Base-by-base conservation (phyloP, 331 rosid genomes). In the Quercus phellos region DNA sequence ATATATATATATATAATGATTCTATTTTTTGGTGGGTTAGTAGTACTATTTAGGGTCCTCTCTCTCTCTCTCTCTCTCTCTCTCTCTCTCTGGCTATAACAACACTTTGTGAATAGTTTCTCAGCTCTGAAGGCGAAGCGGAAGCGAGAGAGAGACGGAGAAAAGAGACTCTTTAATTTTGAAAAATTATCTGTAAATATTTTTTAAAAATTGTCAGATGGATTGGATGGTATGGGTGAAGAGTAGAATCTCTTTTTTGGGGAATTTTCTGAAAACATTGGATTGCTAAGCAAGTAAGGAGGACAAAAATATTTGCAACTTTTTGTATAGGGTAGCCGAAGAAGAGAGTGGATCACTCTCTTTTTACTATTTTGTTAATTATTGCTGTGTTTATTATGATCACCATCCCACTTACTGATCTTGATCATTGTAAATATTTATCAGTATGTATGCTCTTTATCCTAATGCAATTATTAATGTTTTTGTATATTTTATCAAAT, bases 161-260 rank as follows among this genome's bases (percentile, higher is more conserved):
- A 12, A 72, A 18, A 1, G 6, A 12, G 75, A 18, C 56, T 78
- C 79, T 30, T 63, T 64, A 69, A 88, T 73, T 84, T 79, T 79
- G 83, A 85, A 34, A 16, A 83, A 64, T 80, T 80, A 26, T 30
- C 4, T 89, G 94, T 87, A 77, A 30, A 87, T 89, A 81, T 60
- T 79, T 76, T 6, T 53, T 24, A 61, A 72, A 51, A 24, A 32
- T 76, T 18, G 8, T 63, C 42, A 51, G 46, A 42, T 32, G 56
- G 67, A 38, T 14, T 32, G 56, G 67, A 38, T 14, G 53, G 54
- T 61, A 80, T 51, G 88, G 86, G 74, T 66, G 90, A 82, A 78
- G 87, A 76, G 84, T 70, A 75, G 81, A 58, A 76, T 86, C 82
- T 86, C 56, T 79, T 53, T 84, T 81, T 83, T 66, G 82, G 83